Evolutionary conservation across 1,284 basidiomycete genomes (phyloP).

Genomic region (Malassezia sympodialis): DNA sequence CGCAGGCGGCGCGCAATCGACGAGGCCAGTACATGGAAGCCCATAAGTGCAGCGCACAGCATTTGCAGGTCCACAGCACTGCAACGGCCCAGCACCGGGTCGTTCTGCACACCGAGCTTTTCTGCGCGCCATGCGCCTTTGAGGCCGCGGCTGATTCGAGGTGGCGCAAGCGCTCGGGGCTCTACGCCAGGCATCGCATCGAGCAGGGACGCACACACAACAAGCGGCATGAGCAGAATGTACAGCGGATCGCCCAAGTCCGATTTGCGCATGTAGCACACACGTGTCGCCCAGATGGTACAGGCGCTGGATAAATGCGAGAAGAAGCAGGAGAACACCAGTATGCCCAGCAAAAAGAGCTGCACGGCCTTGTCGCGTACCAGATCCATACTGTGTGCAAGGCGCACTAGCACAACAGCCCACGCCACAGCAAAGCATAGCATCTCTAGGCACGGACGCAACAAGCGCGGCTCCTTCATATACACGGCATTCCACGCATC

Average conservation of each 20-base stretch:
- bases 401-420: background rate
- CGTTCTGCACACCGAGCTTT: background rate
- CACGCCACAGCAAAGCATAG: background rate
- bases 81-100: background rate
- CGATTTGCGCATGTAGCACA: slow-evolving; percentile 7
- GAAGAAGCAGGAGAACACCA: slow-evolving; percentile 5
- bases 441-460: background rate
- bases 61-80: slow-evolving; percentile 3
- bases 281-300: slow-evolving; percentile 14
- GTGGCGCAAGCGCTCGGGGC: background rate
- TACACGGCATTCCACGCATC: background rate
- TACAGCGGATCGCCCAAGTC: slow-evolving; percentile 14
- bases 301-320: background rate
- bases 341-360: background rate
- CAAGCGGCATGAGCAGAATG: slow-evolving; percentile 5
- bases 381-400: background rate
- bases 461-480: background rate
- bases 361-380: slow-evolving; percentile 2
- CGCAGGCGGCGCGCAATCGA: background rate
- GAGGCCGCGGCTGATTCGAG: background rate
- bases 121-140: slow-evolving; percentile 3
- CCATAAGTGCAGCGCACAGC: slow-evolving; percentile 4
- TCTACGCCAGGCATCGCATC: background rate
- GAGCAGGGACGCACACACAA: background rate
- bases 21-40: slow-evolving; percentile 10